Evolutionary conservation across 2,329 filamentous ascomycete species (phyloP).

Genomic region (Diaporthe citri): DNA sequence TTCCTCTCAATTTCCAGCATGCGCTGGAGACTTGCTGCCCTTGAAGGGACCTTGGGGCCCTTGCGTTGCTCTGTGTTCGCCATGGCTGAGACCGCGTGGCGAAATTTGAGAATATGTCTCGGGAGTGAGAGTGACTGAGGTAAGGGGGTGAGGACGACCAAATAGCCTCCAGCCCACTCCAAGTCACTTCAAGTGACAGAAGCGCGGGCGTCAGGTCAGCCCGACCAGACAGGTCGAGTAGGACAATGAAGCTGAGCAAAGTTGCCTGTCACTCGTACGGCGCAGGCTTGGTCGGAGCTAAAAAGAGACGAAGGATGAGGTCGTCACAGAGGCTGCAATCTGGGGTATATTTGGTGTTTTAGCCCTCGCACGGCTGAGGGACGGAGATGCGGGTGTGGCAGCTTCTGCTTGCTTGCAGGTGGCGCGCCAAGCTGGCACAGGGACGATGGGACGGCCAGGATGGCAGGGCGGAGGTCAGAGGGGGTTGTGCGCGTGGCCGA

Average conservation of each 20-base stretch:
- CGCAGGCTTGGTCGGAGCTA: not conserved
- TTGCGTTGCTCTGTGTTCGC: conserved; percentile 31
- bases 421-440: conserved; percentile 21
- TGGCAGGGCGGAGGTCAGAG: conserved; percentile 14
- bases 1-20: conserved; percentile 72
- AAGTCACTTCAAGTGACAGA: conserved; percentile 28
- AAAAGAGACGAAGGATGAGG: conserved; percentile 21
- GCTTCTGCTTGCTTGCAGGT: conserved; percentile 13
- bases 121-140: conserved; percentile 19
- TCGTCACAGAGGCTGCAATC: not conserved
- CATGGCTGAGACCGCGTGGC: conserved; percentile 34
- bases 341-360: conserved; percentile 31
- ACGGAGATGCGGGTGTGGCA: conserved; percentile 15
- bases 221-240: conserved; percentile 4
- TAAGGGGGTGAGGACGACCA: conserved; percentile 26
- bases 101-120: conserved; percentile 16
- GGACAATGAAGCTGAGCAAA: conserved; percentile 4
- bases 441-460: conserved; percentile 28
- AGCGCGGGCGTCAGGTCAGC: conserved; percentile 8
- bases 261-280: not conserved
- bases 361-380: conserved; percentile 22
- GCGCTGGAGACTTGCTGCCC: conserved; percentile 65
- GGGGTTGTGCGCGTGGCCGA: conserved; percentile 32
- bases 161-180: conserved; percentile 6
- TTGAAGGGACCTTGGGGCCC: conserved; percentile 46